Evolutionary conservation across 2,329 filamentous ascomycete genomes (phyloP).

Genomic region (Xylariaceae sp.): DNA sequence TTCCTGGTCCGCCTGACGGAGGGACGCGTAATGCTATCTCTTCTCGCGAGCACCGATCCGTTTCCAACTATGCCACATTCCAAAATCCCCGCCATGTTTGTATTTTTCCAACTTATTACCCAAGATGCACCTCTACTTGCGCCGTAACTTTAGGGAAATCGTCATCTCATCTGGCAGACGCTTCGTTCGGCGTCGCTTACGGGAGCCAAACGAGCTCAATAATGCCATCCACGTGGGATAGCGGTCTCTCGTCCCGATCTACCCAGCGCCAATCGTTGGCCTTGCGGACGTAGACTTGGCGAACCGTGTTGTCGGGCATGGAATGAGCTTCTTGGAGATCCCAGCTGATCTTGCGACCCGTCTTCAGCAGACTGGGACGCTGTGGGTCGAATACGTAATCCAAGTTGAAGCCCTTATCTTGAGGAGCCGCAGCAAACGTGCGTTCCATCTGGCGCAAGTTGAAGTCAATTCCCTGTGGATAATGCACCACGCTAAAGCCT

Average conservation of each 20-base stretch:
- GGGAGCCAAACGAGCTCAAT: constrained; percentile 56
- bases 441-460: constrained; percentile 49
- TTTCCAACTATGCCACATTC: constrained; percentile 1
- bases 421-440: constrained; percentile 48
- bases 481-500: constrained; percentile 57
- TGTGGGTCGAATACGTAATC: constrained; percentile 51
- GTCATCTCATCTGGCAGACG: constrained; percentile 16
- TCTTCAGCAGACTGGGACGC: constrained; percentile 43
- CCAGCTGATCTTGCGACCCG: constrained; percentile 50
- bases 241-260: constrained; percentile 40
- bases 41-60: neutral
- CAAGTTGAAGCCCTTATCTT: constrained; percentile 46
- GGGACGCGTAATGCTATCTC: neutral
- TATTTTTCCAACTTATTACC: constrained; percentile 18
- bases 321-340: constrained; percentile 49
- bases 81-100: constrained; percentile 4
- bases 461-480: constrained; percentile 48
- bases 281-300: constrained; percentile 51
- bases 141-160: constrained; percentile 18
- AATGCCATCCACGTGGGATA: constrained; percentile 52
- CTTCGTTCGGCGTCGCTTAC: constrained; percentile 15
- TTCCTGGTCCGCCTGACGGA: neutral
- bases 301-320: constrained; percentile 46
- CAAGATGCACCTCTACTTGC: constrained; percentile 18
- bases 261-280: constrained; percentile 52